Base-by-base conservation (phyloP, 306 rosid genomes). In the Acacia crassicarpa region DNA sequence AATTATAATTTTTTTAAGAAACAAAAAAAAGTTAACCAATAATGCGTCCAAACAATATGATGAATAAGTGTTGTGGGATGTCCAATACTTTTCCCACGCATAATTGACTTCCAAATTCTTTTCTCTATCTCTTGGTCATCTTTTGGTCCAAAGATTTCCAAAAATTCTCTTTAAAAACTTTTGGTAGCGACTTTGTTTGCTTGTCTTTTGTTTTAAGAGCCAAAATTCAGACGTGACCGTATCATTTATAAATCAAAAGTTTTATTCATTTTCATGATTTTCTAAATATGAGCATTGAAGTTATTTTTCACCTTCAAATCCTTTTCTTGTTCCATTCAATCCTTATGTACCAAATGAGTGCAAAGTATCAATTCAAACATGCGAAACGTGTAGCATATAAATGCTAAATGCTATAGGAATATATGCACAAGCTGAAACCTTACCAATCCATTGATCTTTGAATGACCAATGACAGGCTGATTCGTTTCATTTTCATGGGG, bases 401-500 rank as follows among this genome's bases (percentile, higher is more conserved):
- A 76, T 63, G 38, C 66, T 66, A 49, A 51, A 23, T 73, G 53
- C 35, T 27, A 72, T 16, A 49, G n/a, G 44, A 76, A 69, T 22
- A 69, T 17, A 56, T 11, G 27, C 7, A 12, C 25, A 71, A 53
- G 45, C n/a, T 38, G 16, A 66, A 82, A 53, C 67, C 86, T n/a
- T 83, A 94, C 97, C 97, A 82, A 45, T 83, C 96, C 97, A 65
- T 93, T 87, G 79, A 93, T 85, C 45, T 74, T 87, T 73, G 98
- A 48, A 58, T 74, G 88, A 69, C 95, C 97, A 40, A 95, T 93
- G 63, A 93, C 85, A 0, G 94, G 94, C 65, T 95, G 85, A 80
- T 61, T 83, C 63, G 84, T 71, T 89, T 94, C 97, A 67, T 75
- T 91, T 83, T 91, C 93, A 58, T 86, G 54, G 25, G 83, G 23